Percentiles rank a stretch among this genome's conserved stretches.
Conservation (phyloP, 345 rosid genomes). For the Iberis pinnata region DNA sequence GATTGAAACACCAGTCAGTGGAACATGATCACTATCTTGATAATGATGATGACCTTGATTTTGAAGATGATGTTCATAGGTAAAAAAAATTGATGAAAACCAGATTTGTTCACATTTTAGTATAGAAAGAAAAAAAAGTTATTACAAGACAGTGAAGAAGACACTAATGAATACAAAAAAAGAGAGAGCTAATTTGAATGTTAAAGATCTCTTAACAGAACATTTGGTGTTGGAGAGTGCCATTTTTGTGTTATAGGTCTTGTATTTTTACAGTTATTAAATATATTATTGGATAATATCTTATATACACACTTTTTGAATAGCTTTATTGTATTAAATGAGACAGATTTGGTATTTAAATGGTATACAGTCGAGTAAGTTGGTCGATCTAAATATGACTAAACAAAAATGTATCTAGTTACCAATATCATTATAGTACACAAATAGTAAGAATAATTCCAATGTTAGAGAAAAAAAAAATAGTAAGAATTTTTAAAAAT, state of each 20-base stretch:
- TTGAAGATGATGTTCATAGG: slow-evolving; percentile 9
- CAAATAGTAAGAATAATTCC: too few species aligned
- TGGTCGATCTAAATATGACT: too few species aligned
- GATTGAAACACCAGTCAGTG: slow-evolving; percentile 59
- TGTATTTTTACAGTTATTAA: slow-evolving; percentile 5
- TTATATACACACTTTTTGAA: neutral
- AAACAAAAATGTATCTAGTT: too few species aligned
- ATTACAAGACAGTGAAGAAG: slow-evolving; percentile 14
- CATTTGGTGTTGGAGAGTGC: neutral
- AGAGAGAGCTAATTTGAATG: slow-evolving; percentile 14
- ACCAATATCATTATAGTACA: too few species aligned
- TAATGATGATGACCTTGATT: slow-evolving; percentile 36
- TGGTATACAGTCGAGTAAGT: too few species aligned
- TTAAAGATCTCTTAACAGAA: slow-evolving; percentile 2
- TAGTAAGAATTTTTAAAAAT: too few species aligned
- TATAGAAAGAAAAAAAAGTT: neutral
- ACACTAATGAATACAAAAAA: too few species aligned
- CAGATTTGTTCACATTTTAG: slow-evolving; percentile 16
- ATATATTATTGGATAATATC: slow-evolving; percentile 4
- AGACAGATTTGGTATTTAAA: too few species aligned
- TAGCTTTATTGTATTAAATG: too few species aligned
- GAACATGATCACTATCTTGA: slow-evolving; percentile 36
- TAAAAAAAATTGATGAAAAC: neutral
- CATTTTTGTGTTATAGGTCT: slow-evolving; percentile 19
- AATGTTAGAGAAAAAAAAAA: too few species aligned